Evolutionary conservation across 1,139 yeast species (phyloP).

Genomic region (Diutina sp.): DNA sequence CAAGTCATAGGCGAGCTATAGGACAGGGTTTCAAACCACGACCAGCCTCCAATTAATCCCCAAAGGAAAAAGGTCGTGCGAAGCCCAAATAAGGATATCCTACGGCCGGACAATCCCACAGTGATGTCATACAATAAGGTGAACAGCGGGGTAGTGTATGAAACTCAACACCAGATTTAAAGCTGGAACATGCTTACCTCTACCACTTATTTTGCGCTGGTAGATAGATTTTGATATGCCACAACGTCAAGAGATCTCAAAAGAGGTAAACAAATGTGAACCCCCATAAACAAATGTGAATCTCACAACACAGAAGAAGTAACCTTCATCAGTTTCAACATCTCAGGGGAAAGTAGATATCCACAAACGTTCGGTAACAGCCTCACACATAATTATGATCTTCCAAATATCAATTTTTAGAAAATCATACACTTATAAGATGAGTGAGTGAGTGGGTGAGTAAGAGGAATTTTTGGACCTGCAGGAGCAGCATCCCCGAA

Average conservation of each 20-base stretch:
- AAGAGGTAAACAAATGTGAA: no score
- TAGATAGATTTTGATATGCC: neutral
- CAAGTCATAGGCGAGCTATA: neutral
- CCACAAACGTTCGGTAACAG: no score
- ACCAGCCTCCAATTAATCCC: neutral
- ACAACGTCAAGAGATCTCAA: neutral
- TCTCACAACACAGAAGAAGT: no score
- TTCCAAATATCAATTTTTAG: no score
- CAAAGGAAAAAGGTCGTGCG: neutral
- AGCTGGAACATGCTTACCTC: neutral
- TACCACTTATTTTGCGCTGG: neutral
- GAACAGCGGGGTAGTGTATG: neutral
- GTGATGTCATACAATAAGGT: neutral
- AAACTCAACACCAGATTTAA: neutral
- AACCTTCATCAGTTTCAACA: no score
- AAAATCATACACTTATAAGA: neutral
- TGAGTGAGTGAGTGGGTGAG: neutral
- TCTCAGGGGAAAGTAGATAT: no score
- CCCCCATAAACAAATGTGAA: no score
- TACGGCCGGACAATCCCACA: neutral
- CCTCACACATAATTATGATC: no score
- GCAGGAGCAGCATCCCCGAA: neutral
- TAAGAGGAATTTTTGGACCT: neutral
- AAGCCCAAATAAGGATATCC: neutral
- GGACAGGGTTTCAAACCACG: neutral